Evolutionary conservation across 2,329 filamentous ascomycete genomes (phyloP), one percentile per base, ranked within the genome.

Genomic region (Neonectria punicea): DNA sequence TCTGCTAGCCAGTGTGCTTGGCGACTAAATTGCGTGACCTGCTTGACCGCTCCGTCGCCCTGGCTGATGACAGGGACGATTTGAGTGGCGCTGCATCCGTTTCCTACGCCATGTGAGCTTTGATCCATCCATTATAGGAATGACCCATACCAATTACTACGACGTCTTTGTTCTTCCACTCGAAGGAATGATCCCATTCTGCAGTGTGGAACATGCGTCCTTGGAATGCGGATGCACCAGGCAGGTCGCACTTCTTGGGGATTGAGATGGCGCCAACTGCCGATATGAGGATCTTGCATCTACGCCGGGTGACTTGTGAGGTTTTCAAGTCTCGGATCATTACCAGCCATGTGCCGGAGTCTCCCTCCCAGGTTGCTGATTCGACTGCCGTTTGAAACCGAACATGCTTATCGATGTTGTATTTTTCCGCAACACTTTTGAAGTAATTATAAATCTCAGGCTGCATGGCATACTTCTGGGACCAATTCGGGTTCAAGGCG

Each of bases 11-110:
- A 86, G 63, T 86, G 85, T 5, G 84, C 75, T 72, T 85, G 83
- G 9, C 83, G 80, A n/a, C 76, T 80, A 67, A 86, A 85, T 53
- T 86, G 84, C 0, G 79, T 81, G 22, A 84, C 74, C 25, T 76
- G 78, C 20, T 74, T 77, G 10, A 78, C 81, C 5, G 78, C 66
- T 1, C 53, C 50, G 0, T 68, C 65, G 4, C 68, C 69, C 0
- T 62, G 58, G n/a, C 61, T 71, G 8, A 76, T 70, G n/a, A 55
- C 55, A 3, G 73, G 74, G 3, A 76, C 66, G 8, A 69, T 34
- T 41, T 76, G 74, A 0, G 71, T 75, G 8, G 73, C 74, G 11
- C 74, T 76, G 50, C 74, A 75, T 0, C 74, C 74, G 2, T 76
- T 76, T 7, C 74, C 73, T 75, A 6, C 1, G 3, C 0, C 0